Evolutionary conservation across 805 yeast genomes (phyloP).

Genomic region (Suhomyces canberraensis): DNA sequence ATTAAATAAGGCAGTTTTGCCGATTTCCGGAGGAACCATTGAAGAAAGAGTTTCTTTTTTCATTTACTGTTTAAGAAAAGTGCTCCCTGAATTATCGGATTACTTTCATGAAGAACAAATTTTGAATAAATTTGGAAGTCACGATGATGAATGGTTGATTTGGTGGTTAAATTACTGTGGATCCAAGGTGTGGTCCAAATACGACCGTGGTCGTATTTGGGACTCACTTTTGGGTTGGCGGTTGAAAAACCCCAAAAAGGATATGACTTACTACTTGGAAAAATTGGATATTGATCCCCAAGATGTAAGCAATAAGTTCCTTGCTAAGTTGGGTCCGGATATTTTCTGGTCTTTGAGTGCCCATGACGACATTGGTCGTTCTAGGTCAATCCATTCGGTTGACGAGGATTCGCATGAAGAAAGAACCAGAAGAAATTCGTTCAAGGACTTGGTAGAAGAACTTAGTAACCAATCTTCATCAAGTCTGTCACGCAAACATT

Average conservation of each 20-base stretch:
- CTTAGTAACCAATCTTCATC: slow-evolving; percentile 17
- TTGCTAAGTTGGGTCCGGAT: slow-evolving; percentile 53
- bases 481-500: not conserved
- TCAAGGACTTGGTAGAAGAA: slow-evolving; percentile 30
- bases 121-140: slow-evolving; percentile 49
- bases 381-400: not conserved
- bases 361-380: slow-evolving; percentile 4
- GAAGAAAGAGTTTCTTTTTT: slow-evolving; percentile 69
- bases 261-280: slow-evolving; percentile 27
- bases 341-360: slow-evolving; percentile 52
- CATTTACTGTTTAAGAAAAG: slow-evolving; percentile 56
- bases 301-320: slow-evolving; percentile 22
- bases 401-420: slow-evolving; percentile 6
- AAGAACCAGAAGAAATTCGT: slow-evolving; percentile 19
- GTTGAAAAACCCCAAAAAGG: slow-evolving; percentile 27
- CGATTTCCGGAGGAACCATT: slow-evolving; percentile 60
- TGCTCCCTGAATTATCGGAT: slow-evolving; percentile 71
- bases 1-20: slow-evolving; percentile 36
- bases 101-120: slow-evolving; percentile 80
- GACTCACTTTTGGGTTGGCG: slow-evolving; percentile 82
- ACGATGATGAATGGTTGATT: slow-evolving; percentile 83
- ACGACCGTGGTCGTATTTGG: slow-evolving; percentile 87
- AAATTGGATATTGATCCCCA: slow-evolving; percentile 25
- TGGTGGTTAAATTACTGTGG: slow-evolving; percentile 97
- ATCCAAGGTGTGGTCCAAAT: slow-evolving; percentile 75